These are phyloP conservation scores for Isatis tinctoria DNA, from an alignment of 345 rosid genomes.

Conservation along the genomic window DNA sequence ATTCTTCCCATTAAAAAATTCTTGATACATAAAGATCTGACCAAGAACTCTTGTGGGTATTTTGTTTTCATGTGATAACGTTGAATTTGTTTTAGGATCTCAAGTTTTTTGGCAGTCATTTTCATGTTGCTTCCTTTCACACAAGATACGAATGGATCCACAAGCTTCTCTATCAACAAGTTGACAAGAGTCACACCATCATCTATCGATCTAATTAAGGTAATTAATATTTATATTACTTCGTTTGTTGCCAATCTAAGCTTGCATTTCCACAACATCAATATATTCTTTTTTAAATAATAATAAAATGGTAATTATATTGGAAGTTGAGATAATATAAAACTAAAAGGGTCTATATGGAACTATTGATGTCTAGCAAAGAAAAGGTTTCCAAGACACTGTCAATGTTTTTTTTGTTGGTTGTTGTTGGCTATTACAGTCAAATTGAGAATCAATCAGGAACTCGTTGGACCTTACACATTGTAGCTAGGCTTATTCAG, in stretches of 20 bases:
- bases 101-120: not conserved
- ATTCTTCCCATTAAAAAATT: not conserved
- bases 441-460: conserved; percentile 22
- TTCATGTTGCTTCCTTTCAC: not conserved
- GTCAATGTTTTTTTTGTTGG: conserved; percentile 2
- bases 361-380: conserved; percentile 7
- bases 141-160: not conserved
- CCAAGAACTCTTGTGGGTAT: not conserved
- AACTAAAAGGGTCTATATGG: not conserved
- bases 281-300: not conserved
- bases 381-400: conserved; percentile 8
- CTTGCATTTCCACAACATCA: conserved; percentile 8
- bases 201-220: conserved; percentile 6
- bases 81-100: not conserved
- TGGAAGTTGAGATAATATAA: conserved; percentile 6
- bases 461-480: conserved; percentile 20
- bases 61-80: conserved; percentile 11
- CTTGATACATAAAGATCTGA: not conserved
- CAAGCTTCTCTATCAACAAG: not conserved
- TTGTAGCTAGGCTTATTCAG: conserved; percentile 14
- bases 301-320: not conserved
- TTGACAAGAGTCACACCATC: not conserved
- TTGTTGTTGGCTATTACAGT: conserved; percentile 13
- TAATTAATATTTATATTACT: not conserved
- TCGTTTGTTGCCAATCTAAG: not conserved